Base-by-base conservation (phyloP, 129 eudicot genomes). In the Arctium minus region DNA sequence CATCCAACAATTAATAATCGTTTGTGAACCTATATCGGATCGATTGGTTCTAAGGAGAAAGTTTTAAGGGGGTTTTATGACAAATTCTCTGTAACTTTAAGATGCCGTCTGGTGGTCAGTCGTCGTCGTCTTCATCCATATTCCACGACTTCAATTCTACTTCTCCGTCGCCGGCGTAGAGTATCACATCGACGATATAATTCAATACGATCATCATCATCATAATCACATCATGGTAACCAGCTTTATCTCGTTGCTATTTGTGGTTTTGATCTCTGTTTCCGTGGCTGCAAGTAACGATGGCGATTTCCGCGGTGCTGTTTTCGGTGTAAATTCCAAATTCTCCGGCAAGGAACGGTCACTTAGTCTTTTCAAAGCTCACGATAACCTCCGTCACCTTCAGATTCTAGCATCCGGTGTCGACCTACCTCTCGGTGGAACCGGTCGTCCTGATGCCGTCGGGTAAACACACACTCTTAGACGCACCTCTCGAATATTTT, bases 391-490 rank as follows among this genome's bases (percentile, higher is more conserved):
- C 69, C 88, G 88, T 64, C 88, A 85, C 35, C 77, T 81, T 40
- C 88, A 80, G 78, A 85, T 85, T 85, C 80, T 85, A 12, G 88
- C 88, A 11, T 72, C 88, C 60, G 88, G 85, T 29, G 88, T 80
- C 77, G 85, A 75, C 79, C 78, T 85, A 62, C 88, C 88, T 76
- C 80, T 80, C 36, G 88, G 88, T 50, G 88, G 88, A 15, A 85
- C 85, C 77, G 85, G 88, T 65, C 88, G 85, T 80, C 88, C 85
- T 50, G 85, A 85, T 80, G 84, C 88, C 82, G 82, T 85, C 2
- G 88, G 88, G 88, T 85, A 69, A 81, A 2, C 68, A 70, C 60
- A 4, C 48, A 71, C 78, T 82, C 74, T 11, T 29, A 37, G 38
- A 44, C 27, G 65, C 46, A 71, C 12, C 72, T 69, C 13, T 82